A percentile compares a stretch with the other conserved stretches of the same genome.
Conservation (phyloP, 208 protist species). For the Crithidia fasciculata region DNA sequence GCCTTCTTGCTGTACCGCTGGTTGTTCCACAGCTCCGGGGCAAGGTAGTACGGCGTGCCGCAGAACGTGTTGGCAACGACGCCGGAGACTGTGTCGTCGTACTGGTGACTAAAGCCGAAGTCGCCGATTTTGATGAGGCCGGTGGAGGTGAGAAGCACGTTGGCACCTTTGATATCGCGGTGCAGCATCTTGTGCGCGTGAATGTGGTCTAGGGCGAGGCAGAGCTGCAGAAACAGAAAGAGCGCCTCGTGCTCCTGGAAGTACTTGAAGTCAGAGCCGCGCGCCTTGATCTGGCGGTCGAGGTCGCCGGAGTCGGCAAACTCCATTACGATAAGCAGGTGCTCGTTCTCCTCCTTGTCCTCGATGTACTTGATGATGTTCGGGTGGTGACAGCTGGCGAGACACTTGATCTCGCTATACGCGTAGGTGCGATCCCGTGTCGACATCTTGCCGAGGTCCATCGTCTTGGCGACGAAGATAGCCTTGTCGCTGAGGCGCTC, state of each 20-base stretch:
- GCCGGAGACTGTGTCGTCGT: conserved; percentile 89
- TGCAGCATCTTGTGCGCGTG: conserved; percentile 91
- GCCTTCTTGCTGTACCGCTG: conserved; percentile 89
- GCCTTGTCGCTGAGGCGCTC: conserved; percentile 57
- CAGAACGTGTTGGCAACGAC: conserved; percentile 88
- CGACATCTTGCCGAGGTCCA: conserved; percentile 89
- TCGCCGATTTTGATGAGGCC: conserved; percentile 92
- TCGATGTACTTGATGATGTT: conserved; percentile 90
- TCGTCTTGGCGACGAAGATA: conserved; percentile 86
- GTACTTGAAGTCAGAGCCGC: conserved; percentile 55
- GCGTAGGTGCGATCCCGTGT: conserved; percentile 80
- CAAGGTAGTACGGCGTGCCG: conserved; percentile 82
- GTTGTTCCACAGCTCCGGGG: conserved; percentile 92
- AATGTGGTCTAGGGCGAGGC: conserved; percentile 87
- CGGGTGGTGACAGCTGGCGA: conserved; percentile 80
- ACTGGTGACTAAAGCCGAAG: conserved; percentile 92
- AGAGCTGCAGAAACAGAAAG: conserved; percentile 89
- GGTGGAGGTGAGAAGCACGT: conserved; percentile 86
- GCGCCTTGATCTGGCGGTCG: conserved; percentile 81
- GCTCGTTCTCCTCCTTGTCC: conserved; percentile 81
- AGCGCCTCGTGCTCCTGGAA: conserved; percentile 89
- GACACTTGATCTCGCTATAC: conserved; percentile 88
- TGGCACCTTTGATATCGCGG: conserved; percentile 91
- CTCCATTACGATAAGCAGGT: conserved; percentile 88
- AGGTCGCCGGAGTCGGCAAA: conserved; percentile 89